Conservation (phyloP, 352 stramenopile genomes). For the Phytophthora melonis region DNA sequence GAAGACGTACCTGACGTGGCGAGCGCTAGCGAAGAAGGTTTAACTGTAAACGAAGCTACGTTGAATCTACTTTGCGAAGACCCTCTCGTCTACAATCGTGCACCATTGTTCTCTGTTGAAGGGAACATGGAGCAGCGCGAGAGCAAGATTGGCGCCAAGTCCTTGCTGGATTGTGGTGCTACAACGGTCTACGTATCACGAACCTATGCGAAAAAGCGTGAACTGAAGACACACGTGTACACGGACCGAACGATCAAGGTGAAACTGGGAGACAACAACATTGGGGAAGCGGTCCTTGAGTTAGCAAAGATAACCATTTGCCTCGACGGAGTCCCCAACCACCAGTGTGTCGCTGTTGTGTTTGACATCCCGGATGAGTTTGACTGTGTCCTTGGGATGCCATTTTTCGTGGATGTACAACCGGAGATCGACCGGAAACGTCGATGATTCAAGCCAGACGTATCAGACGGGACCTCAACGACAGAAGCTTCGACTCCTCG, state of each 20-base stretch:
- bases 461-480: too few species aligned
- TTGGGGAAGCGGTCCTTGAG: too few species aligned
- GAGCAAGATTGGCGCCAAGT: background rate
- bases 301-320: too few species aligned
- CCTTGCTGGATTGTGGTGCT: background rate
- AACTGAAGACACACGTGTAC: background rate
- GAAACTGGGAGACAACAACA: too few species aligned
- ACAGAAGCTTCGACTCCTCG: too few species aligned
- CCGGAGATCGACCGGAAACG: too few species aligned
- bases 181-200: background rate
- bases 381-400: too few species aligned
- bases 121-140: background rate
- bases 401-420: too few species aligned
- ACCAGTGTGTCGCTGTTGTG: too few species aligned
- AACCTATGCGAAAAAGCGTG: background rate
- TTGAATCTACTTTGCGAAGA: constrained; percentile 14
- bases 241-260: background rate
- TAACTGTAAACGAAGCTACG: constrained; percentile 28
- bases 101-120: background rate
- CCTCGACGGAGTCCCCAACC: too few species aligned
- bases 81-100: background rate
- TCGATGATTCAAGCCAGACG: too few species aligned
- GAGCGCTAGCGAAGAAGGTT: constrained; percentile 15
- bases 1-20: constrained; percentile 25
- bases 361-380: too few species aligned